Evolutionary conservation across 345 rosid species (phyloP), one percentile per base, ranked within the genome.

Genomic region (Lenwebbia sp.): DNA sequence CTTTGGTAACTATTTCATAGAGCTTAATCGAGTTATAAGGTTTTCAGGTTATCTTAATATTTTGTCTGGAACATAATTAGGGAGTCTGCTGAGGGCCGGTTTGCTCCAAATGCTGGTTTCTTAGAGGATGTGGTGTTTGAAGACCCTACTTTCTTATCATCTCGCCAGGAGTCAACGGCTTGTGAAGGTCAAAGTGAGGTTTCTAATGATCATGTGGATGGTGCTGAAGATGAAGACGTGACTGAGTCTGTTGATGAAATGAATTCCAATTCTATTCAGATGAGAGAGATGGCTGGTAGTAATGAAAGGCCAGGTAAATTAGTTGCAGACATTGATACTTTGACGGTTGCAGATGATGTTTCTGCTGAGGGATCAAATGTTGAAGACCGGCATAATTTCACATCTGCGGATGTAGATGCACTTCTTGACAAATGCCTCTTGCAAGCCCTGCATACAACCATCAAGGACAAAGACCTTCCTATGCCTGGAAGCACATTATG

Each of bases 401-500:
- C 94, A 52, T 74, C 89, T 52, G 95, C 90, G 87, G 98, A 95
- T 86, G 92, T 96, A 56, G 98, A 97, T 91, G 86, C 95, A 57
- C 93, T 91, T 90, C 92, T 97, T 87, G 98, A 97, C 91, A 95
- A 92, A 85, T 97, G 98, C 91, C 96, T 97, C 86, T 88, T 97
- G 92, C 99, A 97, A 90, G 99, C 99, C 74, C 91, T 97, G 91
- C 94, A 95, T 88, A 92, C 93, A 40, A 94, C 98, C 57, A 91
- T 96, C 1, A 96, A 96, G 87, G 99, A 95, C 58, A 97, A 95
- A 88, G 99, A 97, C 89, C 96, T 97, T 82, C 99, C 99, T 51
- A 89, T 97, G 88, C 98, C 99, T 56, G 99, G 99, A 87, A 97
- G 99, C 91, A 93, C 98, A 50, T 88, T 97, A 30, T 97, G 99